Conservation (phyloP, 2,329 filamentous ascomycete genomes). For the Cladorrhinum sp. region DNA sequence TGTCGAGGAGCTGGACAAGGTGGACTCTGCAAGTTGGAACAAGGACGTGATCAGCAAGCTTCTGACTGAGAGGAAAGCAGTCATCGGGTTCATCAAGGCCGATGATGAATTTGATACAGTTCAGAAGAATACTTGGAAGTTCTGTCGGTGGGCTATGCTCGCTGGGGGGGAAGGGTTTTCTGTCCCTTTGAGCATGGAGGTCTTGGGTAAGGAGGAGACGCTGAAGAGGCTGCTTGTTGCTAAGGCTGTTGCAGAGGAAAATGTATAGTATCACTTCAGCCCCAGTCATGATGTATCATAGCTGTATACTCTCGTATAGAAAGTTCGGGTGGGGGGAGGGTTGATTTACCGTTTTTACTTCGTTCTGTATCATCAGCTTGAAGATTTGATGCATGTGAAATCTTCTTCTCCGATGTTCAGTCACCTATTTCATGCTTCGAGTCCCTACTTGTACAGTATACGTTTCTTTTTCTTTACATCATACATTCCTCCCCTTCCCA, state of each 20-base stretch:
- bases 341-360: too few species aligned
- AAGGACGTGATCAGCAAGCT: background rate
- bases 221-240: constrained; percentile 25
- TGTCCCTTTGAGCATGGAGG: constrained; percentile 27
- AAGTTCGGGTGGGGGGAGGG: too few species aligned
- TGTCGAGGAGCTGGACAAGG: constrained; percentile 1
- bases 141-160: constrained; percentile 33
- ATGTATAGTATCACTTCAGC: background rate
- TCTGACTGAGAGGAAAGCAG: background rate
- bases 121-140: constrained; percentile 24
- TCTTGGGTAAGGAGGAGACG: constrained; percentile 33
- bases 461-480: too few species aligned
- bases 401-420: too few species aligned
- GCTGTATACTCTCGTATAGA: too few species aligned
- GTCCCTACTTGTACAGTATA: too few species aligned
- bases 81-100: background rate
- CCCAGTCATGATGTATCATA: background rate
- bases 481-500: too few species aligned
- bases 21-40: constrained; percentile 1
- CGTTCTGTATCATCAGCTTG: too few species aligned
- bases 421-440: too few species aligned
- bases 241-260: background rate
- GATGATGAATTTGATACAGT: background rate
- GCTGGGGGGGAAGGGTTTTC: constrained; percentile 27
- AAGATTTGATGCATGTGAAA: too few species aligned